These are phyloP conservation scores for Acarospora socialis DNA, from an alignment of 2,329 filamentous ascomycete species.

Conservation along the genomic window DNA sequence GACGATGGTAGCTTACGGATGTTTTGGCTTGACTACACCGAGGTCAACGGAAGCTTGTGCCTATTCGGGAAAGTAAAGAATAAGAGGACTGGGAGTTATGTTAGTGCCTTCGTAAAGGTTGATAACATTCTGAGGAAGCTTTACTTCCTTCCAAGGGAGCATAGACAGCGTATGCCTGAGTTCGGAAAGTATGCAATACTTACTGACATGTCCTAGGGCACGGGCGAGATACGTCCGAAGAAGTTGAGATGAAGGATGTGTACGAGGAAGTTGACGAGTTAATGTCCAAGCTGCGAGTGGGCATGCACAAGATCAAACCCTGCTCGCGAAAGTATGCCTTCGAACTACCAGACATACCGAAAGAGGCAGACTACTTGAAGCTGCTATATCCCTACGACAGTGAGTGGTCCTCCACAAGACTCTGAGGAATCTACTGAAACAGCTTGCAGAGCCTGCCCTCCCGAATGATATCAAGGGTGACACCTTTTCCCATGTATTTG, in stretches of 20 bases:
- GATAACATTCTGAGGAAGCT: conserved; percentile 89
- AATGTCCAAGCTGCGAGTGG: conserved; percentile 76
- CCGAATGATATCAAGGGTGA: conserved; percentile 60
- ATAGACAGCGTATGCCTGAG: conserved; percentile 29
- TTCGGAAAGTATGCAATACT: neutral
- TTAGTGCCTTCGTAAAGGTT: conserved; percentile 90
- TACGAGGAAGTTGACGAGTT: conserved; percentile 77
- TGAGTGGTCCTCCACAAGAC: conserved; percentile 22
- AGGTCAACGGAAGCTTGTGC: conserved; percentile 80
- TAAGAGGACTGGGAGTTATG: conserved; percentile 62
- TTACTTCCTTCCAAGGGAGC: conserved; percentile 74
- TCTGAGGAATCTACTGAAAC: conserved; percentile 8
- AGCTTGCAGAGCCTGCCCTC: conserved; percentile 45
- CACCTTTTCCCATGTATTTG: conserved; percentile 90
- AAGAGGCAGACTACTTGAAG: conserved; percentile 83
- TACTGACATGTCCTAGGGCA: conserved; percentile 31
- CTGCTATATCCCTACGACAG: conserved; percentile 89
- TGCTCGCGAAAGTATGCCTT: conserved; percentile 90
- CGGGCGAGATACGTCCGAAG: conserved; percentile 57
- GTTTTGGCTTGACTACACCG: conserved; percentile 95
- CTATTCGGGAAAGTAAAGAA: conserved; percentile 94
- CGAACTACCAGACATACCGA: conserved; percentile 73
- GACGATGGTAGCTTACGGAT: conserved; percentile 82
- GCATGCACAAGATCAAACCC: conserved; percentile 85
- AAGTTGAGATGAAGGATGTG: conserved; percentile 75